Evolutionary conservation across 768 basidiomycete species (phyloP), one percentile per base, ranked within the genome.

Genomic region (Dacryopinax primogenitus): DNA sequence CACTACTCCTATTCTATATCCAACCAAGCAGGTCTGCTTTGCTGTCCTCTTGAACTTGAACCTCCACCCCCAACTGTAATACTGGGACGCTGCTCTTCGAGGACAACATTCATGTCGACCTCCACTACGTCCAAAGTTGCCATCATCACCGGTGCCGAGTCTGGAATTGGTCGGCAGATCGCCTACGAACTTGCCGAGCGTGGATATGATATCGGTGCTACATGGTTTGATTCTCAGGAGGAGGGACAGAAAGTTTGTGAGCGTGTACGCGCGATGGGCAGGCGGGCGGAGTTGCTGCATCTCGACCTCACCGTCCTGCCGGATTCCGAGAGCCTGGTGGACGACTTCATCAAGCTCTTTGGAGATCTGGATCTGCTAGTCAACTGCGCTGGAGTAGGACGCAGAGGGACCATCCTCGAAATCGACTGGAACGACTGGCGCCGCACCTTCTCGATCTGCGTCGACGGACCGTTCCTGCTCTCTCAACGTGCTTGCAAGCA

Each of bases 101-200:
- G 18, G 7, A 11, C 37, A 3, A 16, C 37, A 41, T 44, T 16
- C 62, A 41, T 13, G 13, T 61, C 51, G 11, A 58, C 51, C n/a
- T 35, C 37, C 21, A 61, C 64, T 33, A 3, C 16, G n/a, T 32
- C 62, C 44, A 64, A 68, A n/a, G 67, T 72, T 32, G 74, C 74
- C 11, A 62, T 74, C 21, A 70, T 74, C 21, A 73, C 71, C 9
- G 72, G 72, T 16, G 68, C 72, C 0, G 68, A 70, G 3, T 68
- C 68, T 32, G 73, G 73, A 23, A 74, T 74, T 26, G 73, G 73
- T 23, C 67, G 66, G 15, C 70, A 66, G n/a, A 71, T 72, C 15
- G 72, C 72, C 7, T 34, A 71, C 3, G 67, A 69, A 3, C 69
- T 74, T 23, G 73, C 73, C 9, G 63, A 69, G 51, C 51, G 51